Conservation (phyloP, 2,329 filamentous ascomycete species). For the Sphaerulina vaccinii region DNA sequence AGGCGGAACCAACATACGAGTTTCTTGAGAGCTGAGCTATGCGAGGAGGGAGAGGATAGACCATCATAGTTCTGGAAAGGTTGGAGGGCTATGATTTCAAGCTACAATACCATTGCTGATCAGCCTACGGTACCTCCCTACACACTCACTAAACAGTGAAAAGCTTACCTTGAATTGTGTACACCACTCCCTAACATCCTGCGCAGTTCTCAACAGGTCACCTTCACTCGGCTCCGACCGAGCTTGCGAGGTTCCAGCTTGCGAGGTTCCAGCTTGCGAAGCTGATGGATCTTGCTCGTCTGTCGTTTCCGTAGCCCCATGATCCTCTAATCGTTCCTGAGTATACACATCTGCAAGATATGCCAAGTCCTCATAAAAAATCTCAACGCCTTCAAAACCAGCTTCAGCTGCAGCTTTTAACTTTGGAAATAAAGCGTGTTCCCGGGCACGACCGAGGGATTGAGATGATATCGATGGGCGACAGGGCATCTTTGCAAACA, state of each 20-base stretch:
- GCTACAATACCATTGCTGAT: slow-evolving; percentile 15
- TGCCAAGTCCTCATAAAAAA: slow-evolving; percentile 74
- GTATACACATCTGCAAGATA: slow-evolving; percentile 50
- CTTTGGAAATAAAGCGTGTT: slow-evolving; percentile 67
- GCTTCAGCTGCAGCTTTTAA: slow-evolving; percentile 64
- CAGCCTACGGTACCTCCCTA: neutral
- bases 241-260: too few species aligned
- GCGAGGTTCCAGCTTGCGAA: too few species aligned
- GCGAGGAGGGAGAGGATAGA: slow-evolving; percentile 59
- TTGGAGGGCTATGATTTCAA: slow-evolving; percentile 67
- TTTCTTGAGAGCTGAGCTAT: slow-evolving; percentile 59
- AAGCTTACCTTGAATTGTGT: slow-evolving; percentile 41
- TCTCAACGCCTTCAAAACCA: slow-evolving; percentile 66
- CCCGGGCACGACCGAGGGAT: slow-evolving; percentile 70
- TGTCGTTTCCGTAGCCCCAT: slow-evolving; percentile 39
- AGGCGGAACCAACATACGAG: slow-evolving; percentile 68
- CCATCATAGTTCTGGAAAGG: slow-evolving; percentile 78
- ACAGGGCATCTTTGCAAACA: slow-evolving; percentile 44
- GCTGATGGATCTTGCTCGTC: slow-evolving; percentile 34
- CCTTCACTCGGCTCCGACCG: neutral
- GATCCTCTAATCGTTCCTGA: slow-evolving; percentile 37
- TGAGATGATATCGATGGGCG: slow-evolving; percentile 70
- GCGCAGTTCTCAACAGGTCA: slow-evolving; percentile 55
- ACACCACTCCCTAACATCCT: slow-evolving; percentile 58
- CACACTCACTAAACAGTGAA: neutral